These are phyloP conservation scores for Alectoria sarmentosa DNA, from an alignment of 495 filamentous ascomycete species.

Conservation along the genomic window DNA sequence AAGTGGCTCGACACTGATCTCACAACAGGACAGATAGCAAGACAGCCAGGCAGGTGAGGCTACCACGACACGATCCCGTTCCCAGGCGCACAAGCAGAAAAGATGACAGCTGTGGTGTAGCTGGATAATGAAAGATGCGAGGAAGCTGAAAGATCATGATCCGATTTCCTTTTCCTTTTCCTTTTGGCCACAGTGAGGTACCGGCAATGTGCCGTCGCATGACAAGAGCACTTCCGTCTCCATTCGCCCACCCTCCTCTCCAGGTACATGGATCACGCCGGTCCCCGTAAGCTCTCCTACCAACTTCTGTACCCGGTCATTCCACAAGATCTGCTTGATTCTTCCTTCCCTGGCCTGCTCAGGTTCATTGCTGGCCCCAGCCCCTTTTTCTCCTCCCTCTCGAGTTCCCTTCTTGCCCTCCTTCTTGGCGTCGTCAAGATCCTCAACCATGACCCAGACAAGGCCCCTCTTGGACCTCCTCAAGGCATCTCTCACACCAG, in stretches of 20 bases:
- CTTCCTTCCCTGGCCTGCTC: background rate
- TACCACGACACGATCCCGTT: background rate
- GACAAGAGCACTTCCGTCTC: constrained; percentile 23
- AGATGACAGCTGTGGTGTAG: background rate
- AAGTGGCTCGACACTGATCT: background rate
- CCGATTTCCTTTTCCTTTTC: too few relatives aligned
- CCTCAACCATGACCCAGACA: constrained; percentile 43
- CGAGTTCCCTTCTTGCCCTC: constrained; percentile 47
- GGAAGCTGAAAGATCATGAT: background rate
- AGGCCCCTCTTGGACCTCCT: constrained; percentile 59
- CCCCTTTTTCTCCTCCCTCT: background rate
- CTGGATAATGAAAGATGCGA: background rate
- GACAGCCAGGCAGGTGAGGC: background rate
- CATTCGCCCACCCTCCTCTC: constrained; percentile 12
- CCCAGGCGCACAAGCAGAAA: background rate
- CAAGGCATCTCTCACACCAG: constrained; percentile 58
- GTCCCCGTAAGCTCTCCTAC: constrained; percentile 61
- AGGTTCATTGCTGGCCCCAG: background rate
- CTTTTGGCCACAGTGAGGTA: constrained; percentile 3
- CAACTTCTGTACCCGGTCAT: constrained; percentile 50
- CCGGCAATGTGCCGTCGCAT: constrained; percentile 21
- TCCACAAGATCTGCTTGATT: constrained; percentile 61
- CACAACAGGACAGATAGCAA: too few relatives aligned
- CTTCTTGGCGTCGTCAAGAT: constrained; percentile 36
- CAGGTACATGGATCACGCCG: constrained; percentile 41